Conservation (phyloP, 495 filamentous ascomycete genomes). For the Neurospora terricola region DNA sequence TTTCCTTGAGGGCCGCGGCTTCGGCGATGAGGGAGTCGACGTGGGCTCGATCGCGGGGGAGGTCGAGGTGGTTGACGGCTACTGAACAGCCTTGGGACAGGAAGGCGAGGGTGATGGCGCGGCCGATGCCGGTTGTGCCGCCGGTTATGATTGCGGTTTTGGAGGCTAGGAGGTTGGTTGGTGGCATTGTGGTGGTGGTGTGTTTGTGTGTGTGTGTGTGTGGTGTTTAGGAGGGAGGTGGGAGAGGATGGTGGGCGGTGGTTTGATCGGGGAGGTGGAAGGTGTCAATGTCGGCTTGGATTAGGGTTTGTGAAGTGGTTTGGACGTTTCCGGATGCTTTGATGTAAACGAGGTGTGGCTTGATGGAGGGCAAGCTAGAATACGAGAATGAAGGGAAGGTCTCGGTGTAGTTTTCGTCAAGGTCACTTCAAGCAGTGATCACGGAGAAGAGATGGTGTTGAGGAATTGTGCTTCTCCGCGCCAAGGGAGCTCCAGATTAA, state of each 20-base stretch:
- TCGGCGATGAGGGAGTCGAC: constrained; percentile 44
- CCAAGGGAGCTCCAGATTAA: not conserved
- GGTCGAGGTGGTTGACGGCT: constrained; percentile 59
- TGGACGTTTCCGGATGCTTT: not conserved
- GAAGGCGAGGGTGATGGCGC: constrained; percentile 64
- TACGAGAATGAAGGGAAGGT: not conserved
- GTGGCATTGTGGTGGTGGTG: constrained; percentile 19
- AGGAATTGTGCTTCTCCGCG: not conserved
- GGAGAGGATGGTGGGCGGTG: not conserved
- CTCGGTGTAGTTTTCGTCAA: not conserved
- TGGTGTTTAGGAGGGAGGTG: too few species aligned
- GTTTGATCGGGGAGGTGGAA: not conserved
- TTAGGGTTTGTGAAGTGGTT: not conserved
- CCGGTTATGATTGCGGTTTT: constrained; percentile 72
- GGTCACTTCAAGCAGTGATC: not conserved
- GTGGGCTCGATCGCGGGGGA: constrained; percentile 40
- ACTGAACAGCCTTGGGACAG: constrained; percentile 60
- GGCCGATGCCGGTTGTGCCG: constrained; percentile 66
- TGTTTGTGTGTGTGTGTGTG: too few species aligned
- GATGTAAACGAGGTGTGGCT: not conserved
- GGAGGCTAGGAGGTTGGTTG: constrained; percentile 46
- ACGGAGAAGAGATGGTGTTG: not conserved
- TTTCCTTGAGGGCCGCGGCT: constrained; percentile 34
- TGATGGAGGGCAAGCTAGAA: not conserved
- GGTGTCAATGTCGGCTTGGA: not conserved